Evolutionary conservation across 2,329 filamentous ascomycete species (phyloP).

Genomic region (Diaporthe humulicola): DNA sequence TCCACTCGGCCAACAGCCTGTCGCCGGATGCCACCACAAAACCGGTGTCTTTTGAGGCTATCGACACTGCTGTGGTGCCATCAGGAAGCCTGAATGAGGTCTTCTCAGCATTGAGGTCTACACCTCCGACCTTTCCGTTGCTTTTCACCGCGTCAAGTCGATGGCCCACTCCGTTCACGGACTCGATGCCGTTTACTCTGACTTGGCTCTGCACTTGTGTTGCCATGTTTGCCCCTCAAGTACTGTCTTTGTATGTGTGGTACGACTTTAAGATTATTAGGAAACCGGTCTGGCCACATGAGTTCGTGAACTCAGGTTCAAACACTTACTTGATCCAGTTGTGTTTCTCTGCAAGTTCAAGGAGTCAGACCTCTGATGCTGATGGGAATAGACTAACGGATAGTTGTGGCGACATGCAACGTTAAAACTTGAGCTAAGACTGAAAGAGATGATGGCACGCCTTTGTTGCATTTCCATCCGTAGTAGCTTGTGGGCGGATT

Average conservation of each 20-base stretch:
- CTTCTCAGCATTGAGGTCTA: constrained; percentile 6
- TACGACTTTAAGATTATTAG: not conserved
- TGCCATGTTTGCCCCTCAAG: constrained; percentile 14
- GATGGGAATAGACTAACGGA: not conserved
- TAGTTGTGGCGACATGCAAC: not conserved
- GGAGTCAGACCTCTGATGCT: not conserved
- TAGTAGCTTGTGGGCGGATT: not conserved
- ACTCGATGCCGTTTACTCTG: constrained; percentile 14
- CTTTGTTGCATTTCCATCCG: not conserved
- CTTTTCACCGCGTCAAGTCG: not conserved
- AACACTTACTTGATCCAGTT: not conserved
- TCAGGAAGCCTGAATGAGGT: constrained; percentile 39
- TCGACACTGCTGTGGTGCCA: constrained; percentile 37
- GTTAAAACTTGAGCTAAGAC: not conserved
- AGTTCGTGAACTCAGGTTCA: not conserved
- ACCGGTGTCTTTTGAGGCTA: not conserved
- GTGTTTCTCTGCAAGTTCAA: not conserved
- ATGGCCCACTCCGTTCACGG: constrained; percentile 2
- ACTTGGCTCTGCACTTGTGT: constrained; percentile 20
- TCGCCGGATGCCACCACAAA: constrained; percentile 32
- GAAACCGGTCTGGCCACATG: not conserved
- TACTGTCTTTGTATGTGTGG: not conserved
- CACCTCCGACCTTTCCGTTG: not conserved
- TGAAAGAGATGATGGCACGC: constrained; percentile 24
- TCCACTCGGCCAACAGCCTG: constrained; percentile 35